Base-by-base conservation (phyloP, 2,329 filamentous ascomycete genomes). In the Stenocarpella maydis region DNA sequence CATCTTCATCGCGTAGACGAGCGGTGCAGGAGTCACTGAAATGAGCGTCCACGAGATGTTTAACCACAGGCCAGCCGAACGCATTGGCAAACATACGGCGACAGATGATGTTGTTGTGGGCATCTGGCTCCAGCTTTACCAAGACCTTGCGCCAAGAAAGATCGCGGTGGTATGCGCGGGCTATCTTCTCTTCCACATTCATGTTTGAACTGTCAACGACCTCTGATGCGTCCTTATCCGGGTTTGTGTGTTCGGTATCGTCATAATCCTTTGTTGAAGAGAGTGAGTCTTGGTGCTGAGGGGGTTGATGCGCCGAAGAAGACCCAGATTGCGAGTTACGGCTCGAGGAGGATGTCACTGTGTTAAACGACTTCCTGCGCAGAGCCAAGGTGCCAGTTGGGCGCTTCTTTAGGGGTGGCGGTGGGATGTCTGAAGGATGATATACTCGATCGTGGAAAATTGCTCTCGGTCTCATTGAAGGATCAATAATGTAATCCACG, bases 401-500 rank as follows among this genome's bases (percentile, higher is more conserved):
- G 3, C 85, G 83, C 75, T 84, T 87, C 77, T 90, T 90, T 50
- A 89, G 80, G 0, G 92, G 91, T 10, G 94, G 93, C 0, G 91
- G 89, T 0, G 96, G 96, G 43, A 99, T 98, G 76, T 99, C 96
- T 52, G 91, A 88, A 0, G 96, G 95, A 75, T 97, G 94, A 77
- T 99, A 99, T 19, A 99, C 88, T 14, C 96, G 91, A 78, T 99
- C 96, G 79, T 99, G 96, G 80, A 98, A 98, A 71, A 99, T 99
- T 1, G 95, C 95, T 55, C 94, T 89, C 0, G 94, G 90, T 19
- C 96, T 91, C 63, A 89, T 91, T 1, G 90, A 86, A 9, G 96
- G 95, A 74, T 98, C 92, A 64, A 95, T 87, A 45, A 99, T 84
- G 79, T 94, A 99, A 53, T 94, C 91, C 3, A 88, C 84, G 0